Base-by-base conservation (phyloP, 108 stramenopile species). In the Pseudonitzschia delicatissima region DNA sequence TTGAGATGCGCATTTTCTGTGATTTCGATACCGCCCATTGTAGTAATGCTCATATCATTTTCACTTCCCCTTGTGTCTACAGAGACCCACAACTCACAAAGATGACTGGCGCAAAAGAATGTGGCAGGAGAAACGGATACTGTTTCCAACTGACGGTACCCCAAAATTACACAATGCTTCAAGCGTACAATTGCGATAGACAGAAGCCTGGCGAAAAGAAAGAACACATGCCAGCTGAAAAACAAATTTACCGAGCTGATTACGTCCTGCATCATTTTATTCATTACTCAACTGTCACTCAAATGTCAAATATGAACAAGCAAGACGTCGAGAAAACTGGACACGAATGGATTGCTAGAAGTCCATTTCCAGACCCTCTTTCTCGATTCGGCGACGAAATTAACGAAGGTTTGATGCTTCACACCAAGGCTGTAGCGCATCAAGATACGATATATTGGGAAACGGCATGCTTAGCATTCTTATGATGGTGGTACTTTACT, bases 101-200 rank as follows among this genome's bases (percentile, higher is more conserved):
- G 4, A 48, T 69, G 40, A 8, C 5, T 23, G 74, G 74, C 21
- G 23, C 25, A 21, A 27, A 58, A 13, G 18, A 67, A 26, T 84
- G 83, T 55, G 77, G 78, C 31, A n/a, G 57, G 6, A 15, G 2
- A 23, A 37, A 68, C 26, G 21, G 52, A 60, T 39, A 51, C 28
- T 85, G 84, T 40, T 85, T 85, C 48, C 60, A 81, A 26, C 73
- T 89, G 6, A 72, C 67, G 28, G 81, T 94, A n/a, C 84, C 82
- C 7, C 64, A 72, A 32, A 77, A 88, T 18, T 74, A 77, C 64
- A 91, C 93, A 37, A 85, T 94, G 65, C 64, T 94, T 11, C 87
- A 94, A 67, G 82, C 88, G 1, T 94, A 94, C 76, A 94, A 94
- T 68, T 94, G 93, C 68, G 89, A 94, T 63, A 69, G 83, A 62